Evolutionary conservation across 1,284 basidiomycete species (phyloP), one percentile per base, ranked within the genome.

Genomic region (Takashimella koratensis): DNA sequence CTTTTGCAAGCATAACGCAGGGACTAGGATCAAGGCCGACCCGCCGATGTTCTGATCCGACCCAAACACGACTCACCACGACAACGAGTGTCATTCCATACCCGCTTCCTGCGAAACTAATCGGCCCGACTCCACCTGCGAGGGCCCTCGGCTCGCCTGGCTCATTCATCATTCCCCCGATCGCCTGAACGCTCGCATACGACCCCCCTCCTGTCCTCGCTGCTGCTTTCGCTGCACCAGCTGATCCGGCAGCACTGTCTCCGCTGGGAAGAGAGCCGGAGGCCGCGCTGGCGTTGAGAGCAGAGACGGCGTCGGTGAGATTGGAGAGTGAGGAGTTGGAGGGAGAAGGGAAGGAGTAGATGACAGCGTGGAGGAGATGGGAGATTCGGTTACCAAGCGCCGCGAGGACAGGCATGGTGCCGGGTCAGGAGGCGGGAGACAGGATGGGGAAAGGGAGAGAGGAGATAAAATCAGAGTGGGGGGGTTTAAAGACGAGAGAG

Each of bases 1-100:
- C n/a, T n/a, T n/a, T n/a, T n/a, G n/a, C n/a, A n/a, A n/a, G n/a
- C n/a, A n/a, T n/a, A n/a, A n/a, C n/a, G n/a, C n/a, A n/a, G n/a
- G n/a, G n/a, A n/a, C n/a, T n/a, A n/a, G n/a, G n/a, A n/a, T n/a
- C n/a, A n/a, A n/a, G n/a, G n/a, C n/a, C n/a, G n/a, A n/a, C n/a
- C n/a, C n/a, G n/a, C n/a, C n/a, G n/a, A n/a, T n/a, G n/a, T n/a
- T n/a, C n/a, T n/a, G n/a, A n/a, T n/a, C 25, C 45, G 4, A 8
- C 2, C 6, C 24, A n/a, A 3, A 26, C 23, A 41, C 10, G 3
- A 65, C 68, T 51, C 45, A 75, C 73, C 64, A 69, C 71, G 40
- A 75, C 42, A 8, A 75, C 60, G 22, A 73, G 61, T 44, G 64
- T 65, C 30, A 75, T 50, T 2, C 70, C 73, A 53, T 75, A 75